Percentiles rank a stretch among this genome's conserved stretches.
Conservation (phyloP, 2,329 filamentous ascomycete genomes). For the Colletotrichum eremochloae region DNA sequence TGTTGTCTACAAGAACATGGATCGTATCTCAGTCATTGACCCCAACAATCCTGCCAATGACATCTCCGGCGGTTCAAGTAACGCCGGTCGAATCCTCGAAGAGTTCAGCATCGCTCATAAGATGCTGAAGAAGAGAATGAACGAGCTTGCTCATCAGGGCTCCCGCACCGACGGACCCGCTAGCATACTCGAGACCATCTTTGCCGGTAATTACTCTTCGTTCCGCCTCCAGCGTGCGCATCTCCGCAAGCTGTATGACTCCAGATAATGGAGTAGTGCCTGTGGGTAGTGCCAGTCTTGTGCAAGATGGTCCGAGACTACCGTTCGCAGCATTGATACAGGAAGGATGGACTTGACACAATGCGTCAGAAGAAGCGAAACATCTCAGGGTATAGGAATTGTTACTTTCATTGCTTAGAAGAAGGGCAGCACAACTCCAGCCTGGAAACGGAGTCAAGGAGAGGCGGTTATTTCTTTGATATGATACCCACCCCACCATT, state of each 20-base stretch:
- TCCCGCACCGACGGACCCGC: conserved; percentile 46
- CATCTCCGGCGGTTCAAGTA: conserved; percentile 86
- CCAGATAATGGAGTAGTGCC: conserved; percentile 15
- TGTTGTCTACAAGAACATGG: conserved; percentile 69
- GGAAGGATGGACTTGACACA: conserved; percentile 4
- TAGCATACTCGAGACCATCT: conserved; percentile 78
- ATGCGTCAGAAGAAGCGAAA: conserved; percentile 13
- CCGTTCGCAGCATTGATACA: background rate
- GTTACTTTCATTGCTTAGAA: conserved; percentile 31
- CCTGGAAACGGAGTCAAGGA: conserved; percentile 37
- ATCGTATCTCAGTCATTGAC: conserved; percentile 89
- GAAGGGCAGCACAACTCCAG: conserved; percentile 11
- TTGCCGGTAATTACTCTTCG: conserved; percentile 83
- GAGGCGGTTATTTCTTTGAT: conserved; percentile 39
- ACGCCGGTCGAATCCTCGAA: conserved; percentile 75
- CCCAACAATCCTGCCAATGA: conserved; percentile 90
- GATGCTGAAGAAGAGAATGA: conserved; percentile 70
- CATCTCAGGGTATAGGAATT: conserved; percentile 14
- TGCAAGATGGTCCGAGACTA: background rate
- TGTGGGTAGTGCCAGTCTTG: conserved; percentile 4
- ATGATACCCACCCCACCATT: conserved; percentile 32
- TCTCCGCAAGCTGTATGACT: conserved; percentile 65
- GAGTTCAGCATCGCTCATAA: conserved; percentile 77
- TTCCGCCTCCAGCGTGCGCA: conserved; percentile 78
- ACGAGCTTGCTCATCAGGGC: conserved; percentile 56